A percentile compares a stretch with the other conserved stretches of the same genome.
These are phyloP conservation scores for Intubia oerlemansii DNA, from an alignment of 2,329 filamentous ascomycete genomes.

Conservation along the genomic window DNA sequence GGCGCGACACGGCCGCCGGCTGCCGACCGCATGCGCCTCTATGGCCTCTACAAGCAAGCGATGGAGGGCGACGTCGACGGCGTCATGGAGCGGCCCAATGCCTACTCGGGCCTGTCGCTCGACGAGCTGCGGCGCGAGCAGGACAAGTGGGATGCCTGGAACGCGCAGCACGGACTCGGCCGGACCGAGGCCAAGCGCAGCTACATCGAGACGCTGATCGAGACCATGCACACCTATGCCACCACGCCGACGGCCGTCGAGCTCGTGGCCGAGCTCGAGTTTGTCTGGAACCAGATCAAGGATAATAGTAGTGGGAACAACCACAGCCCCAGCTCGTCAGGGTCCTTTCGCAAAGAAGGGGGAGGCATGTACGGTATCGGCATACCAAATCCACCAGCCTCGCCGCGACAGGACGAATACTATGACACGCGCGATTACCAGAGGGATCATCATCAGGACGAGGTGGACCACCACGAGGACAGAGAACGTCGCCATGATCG, in stretches of 20 bases:
- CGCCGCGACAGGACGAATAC: constrained; percentile 5
- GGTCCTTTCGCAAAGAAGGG: constrained; percentile 27
- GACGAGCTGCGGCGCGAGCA: constrained; percentile 37
- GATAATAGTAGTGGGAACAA: constrained; percentile 28
- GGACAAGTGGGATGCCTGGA: constrained; percentile 87
- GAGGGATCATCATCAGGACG: not conserved
- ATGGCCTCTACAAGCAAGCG: constrained; percentile 96
- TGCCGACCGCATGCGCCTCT: constrained; percentile 68
- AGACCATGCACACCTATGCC: constrained; percentile 92
- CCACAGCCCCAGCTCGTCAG: constrained; percentile 36
- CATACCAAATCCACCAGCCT: too few relatives aligned
- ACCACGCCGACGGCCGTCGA: constrained; percentile 76
- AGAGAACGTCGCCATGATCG: not conserved
- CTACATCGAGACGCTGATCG: constrained; percentile 85
- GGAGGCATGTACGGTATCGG: constrained; percentile 2
- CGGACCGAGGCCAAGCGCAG: constrained; percentile 84
- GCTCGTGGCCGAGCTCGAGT: constrained; percentile 86
- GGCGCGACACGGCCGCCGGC: constrained; percentile 77
- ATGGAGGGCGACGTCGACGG: constrained; percentile 97
- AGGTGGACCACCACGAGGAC: not conserved
- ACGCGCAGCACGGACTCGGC: constrained; percentile 60
- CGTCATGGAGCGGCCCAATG: constrained; percentile 65
- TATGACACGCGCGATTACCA: constrained; percentile 3
- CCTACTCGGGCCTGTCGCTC: constrained; percentile 21
- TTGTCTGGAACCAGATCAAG: constrained; percentile 97